A percentile compares a stretch with the other conserved stretches of the same genome.
phyloP scores from a whole-genome alignment of 2,329 filamentous ascomycete genomes.

The Dactylonectria estremocensis region DNA sequence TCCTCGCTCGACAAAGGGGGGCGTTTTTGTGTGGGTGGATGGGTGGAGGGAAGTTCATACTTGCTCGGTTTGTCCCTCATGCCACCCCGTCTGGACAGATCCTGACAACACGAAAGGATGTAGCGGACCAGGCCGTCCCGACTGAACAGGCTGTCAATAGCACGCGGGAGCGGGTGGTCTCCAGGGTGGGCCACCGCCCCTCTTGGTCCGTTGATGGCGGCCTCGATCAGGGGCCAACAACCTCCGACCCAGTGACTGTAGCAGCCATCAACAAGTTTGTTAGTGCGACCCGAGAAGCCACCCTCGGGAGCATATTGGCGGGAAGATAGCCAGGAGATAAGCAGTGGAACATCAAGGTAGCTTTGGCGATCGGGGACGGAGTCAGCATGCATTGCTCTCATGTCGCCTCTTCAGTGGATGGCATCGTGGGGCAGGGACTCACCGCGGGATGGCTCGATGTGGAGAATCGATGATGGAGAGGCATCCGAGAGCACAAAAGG shows the following conservation, averaged over 20 bases:
- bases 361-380: slow-evolving; percentile 59
- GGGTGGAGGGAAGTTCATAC: slow-evolving; percentile 63
- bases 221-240: slow-evolving; percentile 93
- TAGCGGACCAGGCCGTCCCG: slow-evolving; percentile 90
- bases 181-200: slow-evolving; percentile 48
- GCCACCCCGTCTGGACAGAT: slow-evolving; percentile 78
- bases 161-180: slow-evolving; percentile 50
- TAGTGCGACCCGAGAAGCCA: slow-evolving; percentile 93
- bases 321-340: slow-evolving; percentile 90
- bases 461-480: slow-evolving; percentile 89
- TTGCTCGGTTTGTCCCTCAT: slow-evolving; percentile 95
- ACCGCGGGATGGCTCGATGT: slow-evolving; percentile 80
- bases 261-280: slow-evolving; percentile 98
- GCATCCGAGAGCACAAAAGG: slow-evolving; percentile 93
- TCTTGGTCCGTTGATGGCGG: slow-evolving; percentile 74
- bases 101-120: slow-evolving; percentile 91
- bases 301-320: slow-evolving; percentile 93
- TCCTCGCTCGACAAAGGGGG: slow-evolving; percentile 13
- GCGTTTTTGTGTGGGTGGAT: slow-evolving; percentile 35
- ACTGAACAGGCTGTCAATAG: slow-evolving; percentile 75
- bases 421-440: slow-evolving; percentile 53
- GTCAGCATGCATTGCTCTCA: slow-evolving; percentile 54
- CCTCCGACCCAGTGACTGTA: slow-evolving; percentile 98
- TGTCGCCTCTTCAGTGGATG: slow-evolving; percentile 53
- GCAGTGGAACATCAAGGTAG: slow-evolving; percentile 81